Base-by-base conservation (phyloP, 768 basidiomycete genomes). In the Lactifluus pinguis region DNA sequence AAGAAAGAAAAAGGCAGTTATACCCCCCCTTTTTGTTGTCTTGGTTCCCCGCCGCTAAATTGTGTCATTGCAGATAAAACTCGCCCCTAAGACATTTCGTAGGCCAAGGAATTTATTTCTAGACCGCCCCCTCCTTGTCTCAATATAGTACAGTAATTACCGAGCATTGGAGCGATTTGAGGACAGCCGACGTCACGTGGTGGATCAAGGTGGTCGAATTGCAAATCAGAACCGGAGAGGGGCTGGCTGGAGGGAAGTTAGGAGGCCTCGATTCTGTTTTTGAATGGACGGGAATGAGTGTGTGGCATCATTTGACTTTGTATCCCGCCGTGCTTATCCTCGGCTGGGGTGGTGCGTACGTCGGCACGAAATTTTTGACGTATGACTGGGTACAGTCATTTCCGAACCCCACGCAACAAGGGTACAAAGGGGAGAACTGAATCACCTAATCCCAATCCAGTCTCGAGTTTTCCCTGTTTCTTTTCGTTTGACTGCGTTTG, bases 401-500 rank as follows among this genome's bases (percentile, higher is more conserved):
- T 48, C 58, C 47, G 51, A 56, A 48, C 6, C 44, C 49, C 41
- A 49, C 34, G 34, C 54, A 39, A 39, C 48, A 19, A 5, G 21
- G 15, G 44, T n/a, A 25, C 38, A 53, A 49, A 10, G 34, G 25
- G 25, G 34, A 34, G 13, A 25, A 54, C 53, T 51, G 36, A 45
- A 41, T 49, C 45, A 39, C 41, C 48, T 49, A 53, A 21, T 54
- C 56, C 65, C 61, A 70, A 53, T 69, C 69, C 60, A 68, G 68
- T 38, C 54, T 62, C n/a, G 58, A 32, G 9, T 64, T 65, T 47
- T 59, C 56, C 25, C 74, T 68, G 30, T 61, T 62, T 45, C 72
- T 71, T 62, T 85, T 86, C 19, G 81, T 72, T 2, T 74, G 72
- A 65, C 82, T 83, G 57, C 80, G 74, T 61, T 78, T 72, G 50